These are phyloP conservation scores for Phoenix roebelenii DNA, from an alignment of 176 grass and related monocot species.

Conservation along the genomic window DNA sequence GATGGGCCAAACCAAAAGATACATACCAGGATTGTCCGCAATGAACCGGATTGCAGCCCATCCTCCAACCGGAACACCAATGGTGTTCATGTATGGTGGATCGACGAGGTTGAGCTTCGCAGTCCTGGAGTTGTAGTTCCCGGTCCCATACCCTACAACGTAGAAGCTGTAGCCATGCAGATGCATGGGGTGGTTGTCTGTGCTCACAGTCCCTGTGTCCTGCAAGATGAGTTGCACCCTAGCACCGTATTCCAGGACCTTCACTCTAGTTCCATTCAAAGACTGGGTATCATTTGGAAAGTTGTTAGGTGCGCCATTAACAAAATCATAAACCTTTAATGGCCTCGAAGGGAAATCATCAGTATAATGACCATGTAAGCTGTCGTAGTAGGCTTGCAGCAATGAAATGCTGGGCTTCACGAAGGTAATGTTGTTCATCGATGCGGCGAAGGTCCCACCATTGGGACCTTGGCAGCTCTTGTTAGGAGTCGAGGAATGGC, in stretches of 20 bases:
- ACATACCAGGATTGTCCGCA: constrained; percentile 9
- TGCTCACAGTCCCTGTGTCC: neutral
- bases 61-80: constrained; percentile 5
- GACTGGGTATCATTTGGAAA: neutral
- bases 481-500: constrained; percentile 19
- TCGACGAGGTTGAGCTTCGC: constrained; percentile 4
- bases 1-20: too few relatives aligned
- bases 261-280: constrained; percentile 9
- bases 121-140: constrained; percentile 1
- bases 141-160: constrained; percentile 5
- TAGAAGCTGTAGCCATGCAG: constrained; percentile 20
- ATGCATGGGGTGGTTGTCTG: constrained; percentile 13
- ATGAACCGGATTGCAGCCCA: constrained; percentile 11
- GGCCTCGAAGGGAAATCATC: constrained; percentile 3
- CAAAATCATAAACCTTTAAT: neutral
- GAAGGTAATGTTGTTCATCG: constrained; percentile 13
- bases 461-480: constrained; percentile 1
- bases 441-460: neutral
- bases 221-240: constrained; percentile 11
- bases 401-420: neutral
- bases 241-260: constrained; percentile 4
- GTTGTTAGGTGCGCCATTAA: too few relatives aligned
- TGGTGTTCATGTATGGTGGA: constrained; percentile 15
- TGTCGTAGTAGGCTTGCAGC: constrained; percentile 7
- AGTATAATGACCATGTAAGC: neutral